Conservation (phyloP, 1,284 basidiomycete genomes). For the Pseudozyma pruni region DNA sequence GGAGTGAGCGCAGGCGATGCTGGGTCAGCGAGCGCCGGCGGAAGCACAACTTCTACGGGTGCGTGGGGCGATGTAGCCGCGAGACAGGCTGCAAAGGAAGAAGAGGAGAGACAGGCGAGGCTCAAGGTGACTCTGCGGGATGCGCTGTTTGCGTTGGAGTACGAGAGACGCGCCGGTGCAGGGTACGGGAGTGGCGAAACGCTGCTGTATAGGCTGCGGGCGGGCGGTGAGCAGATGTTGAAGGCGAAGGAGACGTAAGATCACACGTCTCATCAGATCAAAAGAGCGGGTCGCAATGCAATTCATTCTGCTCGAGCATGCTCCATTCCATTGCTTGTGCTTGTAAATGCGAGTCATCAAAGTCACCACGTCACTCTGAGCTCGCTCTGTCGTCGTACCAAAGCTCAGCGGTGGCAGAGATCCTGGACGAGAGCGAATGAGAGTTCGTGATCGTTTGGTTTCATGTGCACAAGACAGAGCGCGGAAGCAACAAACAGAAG, state of each 20-base stretch:
- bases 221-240: constrained; percentile 19
- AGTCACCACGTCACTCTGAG: no score
- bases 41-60: constrained; percentile 25
- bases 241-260: constrained; percentile 15
- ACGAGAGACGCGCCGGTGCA: constrained; percentile 34
- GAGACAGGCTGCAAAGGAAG: constrained; percentile 58
- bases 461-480: no score
- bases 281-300: background rate
- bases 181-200: constrained; percentile 45
- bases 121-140: constrained; percentile 61
- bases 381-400: no score
- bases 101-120: constrained; percentile 57
- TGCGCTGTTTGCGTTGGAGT: constrained; percentile 63
- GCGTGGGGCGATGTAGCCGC: constrained; percentile 65
- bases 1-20: constrained; percentile 15
- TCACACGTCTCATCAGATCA: background rate
- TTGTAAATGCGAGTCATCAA: no score
- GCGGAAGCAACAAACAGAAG: no score
- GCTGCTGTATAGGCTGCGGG: constrained; percentile 35
- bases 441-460: no score
- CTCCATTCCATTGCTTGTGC: no score
- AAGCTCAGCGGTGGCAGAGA: no score
- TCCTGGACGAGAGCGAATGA: no score
- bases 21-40: background rate
- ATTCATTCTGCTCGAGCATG: background rate